A percentile compares a stretch with the other conserved stretches of the same genome.
phyloP scores from a whole-genome alignment of 176 grass and related monocot genomes.

The Hordeum marinum region DNA sequence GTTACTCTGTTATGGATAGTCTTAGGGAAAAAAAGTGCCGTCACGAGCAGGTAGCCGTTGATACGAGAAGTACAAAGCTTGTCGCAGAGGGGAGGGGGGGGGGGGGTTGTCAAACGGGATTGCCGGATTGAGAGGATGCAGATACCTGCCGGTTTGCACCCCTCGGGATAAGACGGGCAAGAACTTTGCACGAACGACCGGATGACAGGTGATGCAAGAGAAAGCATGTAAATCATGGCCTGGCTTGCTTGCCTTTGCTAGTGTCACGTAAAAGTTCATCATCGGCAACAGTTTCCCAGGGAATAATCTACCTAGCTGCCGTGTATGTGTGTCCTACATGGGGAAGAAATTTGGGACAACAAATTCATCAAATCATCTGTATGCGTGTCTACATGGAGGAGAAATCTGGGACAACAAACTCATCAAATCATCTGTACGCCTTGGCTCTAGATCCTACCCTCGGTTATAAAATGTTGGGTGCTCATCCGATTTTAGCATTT shows the following conservation, averaged over 20 bases:
- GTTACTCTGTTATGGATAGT: too few species aligned
- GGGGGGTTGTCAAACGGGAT: slow-evolving; percentile 3
- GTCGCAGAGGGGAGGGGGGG: too few species aligned
- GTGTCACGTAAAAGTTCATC: not conserved
- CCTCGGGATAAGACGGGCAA: not conserved
- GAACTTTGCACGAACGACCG: not conserved
- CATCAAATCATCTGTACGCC: too few species aligned
- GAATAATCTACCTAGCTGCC: not conserved
- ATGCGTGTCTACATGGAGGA: too few species aligned
- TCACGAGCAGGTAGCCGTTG: not conserved
- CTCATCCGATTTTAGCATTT: too few species aligned
- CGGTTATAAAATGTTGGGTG: too few species aligned
- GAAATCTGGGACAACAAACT: too few species aligned
- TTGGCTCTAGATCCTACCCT: too few species aligned
- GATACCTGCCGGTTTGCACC: slow-evolving; percentile 5
- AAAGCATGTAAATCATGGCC: slow-evolving; percentile 7
- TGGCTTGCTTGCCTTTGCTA: not conserved
- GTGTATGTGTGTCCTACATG: not conserved
- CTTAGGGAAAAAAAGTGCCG: not conserved
- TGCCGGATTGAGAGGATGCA: not conserved
- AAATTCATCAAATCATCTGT: too few species aligned
- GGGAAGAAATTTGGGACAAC: too few species aligned
- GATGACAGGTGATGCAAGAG: not conserved
- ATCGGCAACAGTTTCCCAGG: not conserved
- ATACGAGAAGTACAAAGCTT: not conserved